Conservation (phyloP, 257 asterid genomes). For the Nyctanthes arbortristis region DNA sequence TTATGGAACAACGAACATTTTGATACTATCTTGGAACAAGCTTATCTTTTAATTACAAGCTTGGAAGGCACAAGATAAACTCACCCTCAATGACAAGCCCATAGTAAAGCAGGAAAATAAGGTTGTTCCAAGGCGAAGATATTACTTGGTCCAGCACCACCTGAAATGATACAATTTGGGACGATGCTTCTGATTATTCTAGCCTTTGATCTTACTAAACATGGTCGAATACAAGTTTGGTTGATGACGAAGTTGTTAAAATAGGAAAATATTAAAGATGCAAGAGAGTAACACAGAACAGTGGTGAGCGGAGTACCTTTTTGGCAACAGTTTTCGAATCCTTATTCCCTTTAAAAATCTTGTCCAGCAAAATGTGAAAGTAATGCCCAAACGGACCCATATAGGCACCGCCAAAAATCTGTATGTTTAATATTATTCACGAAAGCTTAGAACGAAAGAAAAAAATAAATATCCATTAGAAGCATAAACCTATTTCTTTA, state of each 20-base stretch:
- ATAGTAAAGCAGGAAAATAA: conserved; percentile 87
- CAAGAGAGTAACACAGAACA: not conserved
- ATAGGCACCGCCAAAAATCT: conserved; percentile 89
- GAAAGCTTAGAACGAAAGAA: too few relatives aligned
- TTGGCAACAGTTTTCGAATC: conserved; percentile 84
- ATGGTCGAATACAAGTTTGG: not conserved
- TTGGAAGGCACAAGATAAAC: conserved; percentile 29
- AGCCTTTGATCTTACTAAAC: not conserved
- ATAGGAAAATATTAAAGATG: not conserved
- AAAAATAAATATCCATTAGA: too few relatives aligned
- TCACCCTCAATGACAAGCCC: conserved; percentile 87
- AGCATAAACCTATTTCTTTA: too few relatives aligned
- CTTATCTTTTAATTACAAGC: too few relatives aligned
- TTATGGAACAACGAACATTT: too few relatives aligned
- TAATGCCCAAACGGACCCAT: conserved; percentile 94
- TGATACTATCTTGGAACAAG: not conserved
- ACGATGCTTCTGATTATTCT: not conserved
- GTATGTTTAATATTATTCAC: conserved; percentile 20
- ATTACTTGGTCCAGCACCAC: conserved; percentile 91
- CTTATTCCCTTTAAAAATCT: conserved; percentile 86
- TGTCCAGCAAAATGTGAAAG: conserved; percentile 78
- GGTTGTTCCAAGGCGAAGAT: conserved; percentile 88
- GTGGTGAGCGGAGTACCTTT: conserved; percentile 55
- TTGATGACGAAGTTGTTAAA: not conserved
- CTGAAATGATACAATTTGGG: conserved; percentile 45